phyloP scores from a whole-genome alignment of 106 monocot genomes.

The Alisma plantagoaquatica region DNA sequence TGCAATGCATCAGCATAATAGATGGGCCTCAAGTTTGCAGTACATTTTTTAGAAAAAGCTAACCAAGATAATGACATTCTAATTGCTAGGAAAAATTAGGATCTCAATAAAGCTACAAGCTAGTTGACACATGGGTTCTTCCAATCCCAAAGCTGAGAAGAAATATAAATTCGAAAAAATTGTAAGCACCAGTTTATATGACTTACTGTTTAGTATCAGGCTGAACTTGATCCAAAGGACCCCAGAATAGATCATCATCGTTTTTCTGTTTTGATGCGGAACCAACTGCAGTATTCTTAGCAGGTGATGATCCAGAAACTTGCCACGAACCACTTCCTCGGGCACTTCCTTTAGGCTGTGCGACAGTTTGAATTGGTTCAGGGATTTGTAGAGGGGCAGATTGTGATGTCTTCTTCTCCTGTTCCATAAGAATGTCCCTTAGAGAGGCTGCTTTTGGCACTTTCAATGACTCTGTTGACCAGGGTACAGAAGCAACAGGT shows the following conservation, averaged over 20 bases:
- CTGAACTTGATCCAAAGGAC: constrained; percentile 59
- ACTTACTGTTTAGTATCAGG: constrained; percentile 53
- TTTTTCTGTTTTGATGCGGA: constrained; percentile 34
- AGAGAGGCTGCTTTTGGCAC: constrained; percentile 51
- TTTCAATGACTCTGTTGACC: constrained; percentile 61
- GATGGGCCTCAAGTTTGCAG: no score
- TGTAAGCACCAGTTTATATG: not conserved
- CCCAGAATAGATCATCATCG: constrained; percentile 98
- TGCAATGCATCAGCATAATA: no score
- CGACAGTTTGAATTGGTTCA: constrained; percentile 28
- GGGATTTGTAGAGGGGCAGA: constrained; percentile 29
- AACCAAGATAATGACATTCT: no score
- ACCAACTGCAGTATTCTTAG: constrained; percentile 32
- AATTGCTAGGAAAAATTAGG: no score
- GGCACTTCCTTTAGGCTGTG: constrained; percentile 21
- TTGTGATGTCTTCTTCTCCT: constrained; percentile 43
- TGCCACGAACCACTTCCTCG: constrained; percentile 41
- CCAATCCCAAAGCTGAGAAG: no score
- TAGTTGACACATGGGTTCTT: no score
- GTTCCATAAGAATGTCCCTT: constrained; percentile 78
- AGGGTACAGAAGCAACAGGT: constrained; percentile 44
- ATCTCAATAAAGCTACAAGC: no score
- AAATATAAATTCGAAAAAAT: not conserved
- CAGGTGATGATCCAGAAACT: constrained; percentile 56
- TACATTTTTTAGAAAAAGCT: no score